Evolutionary conservation across 495 filamentous ascomycete genomes (phyloP).

Genomic region (Collariella sp.): DNA sequence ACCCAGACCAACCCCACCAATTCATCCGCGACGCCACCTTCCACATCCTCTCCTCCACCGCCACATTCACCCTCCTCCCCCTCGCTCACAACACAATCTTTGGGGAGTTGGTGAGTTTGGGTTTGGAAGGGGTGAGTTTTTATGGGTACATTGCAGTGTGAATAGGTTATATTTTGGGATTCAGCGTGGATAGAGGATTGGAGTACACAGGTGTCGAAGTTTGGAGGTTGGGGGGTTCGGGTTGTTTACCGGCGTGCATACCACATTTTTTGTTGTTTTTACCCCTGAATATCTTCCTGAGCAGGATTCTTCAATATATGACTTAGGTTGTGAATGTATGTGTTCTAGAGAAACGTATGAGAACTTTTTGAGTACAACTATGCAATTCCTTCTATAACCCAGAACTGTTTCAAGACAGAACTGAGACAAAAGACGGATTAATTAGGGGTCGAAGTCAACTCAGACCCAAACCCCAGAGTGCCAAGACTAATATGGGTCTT

Average conservation of each 20-base stretch:
- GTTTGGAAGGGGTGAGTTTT: constrained; percentile 39
- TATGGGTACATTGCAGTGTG: neutral
- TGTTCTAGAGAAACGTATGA: too few species aligned
- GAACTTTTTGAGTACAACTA: too few species aligned
- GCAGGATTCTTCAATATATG: too few species aligned
- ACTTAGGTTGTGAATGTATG: too few species aligned
- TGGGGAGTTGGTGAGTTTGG: constrained; percentile 46
- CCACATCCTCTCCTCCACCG: constrained; percentile 78
- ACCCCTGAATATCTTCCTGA: neutral
- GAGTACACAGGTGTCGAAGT: neutral
- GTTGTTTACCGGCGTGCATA: neutral
- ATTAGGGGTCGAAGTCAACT: too few species aligned
- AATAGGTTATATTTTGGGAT: neutral
- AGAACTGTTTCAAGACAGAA: too few species aligned
- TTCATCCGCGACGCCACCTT: constrained; percentile 84
- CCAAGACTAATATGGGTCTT: neutral
- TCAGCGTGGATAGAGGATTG: neutral
- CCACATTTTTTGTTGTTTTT: too few species aligned
- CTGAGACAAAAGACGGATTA: too few species aligned
- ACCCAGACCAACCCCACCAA: constrained; percentile 19
- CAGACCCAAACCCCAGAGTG: too few species aligned
- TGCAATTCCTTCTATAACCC: too few species aligned
- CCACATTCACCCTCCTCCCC: constrained; percentile 82
- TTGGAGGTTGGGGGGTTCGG: neutral
- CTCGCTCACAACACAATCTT: constrained; percentile 58